Conservation (phyloP, 148 eudicot species). For the Vaccinium vitisidaea region DNA sequence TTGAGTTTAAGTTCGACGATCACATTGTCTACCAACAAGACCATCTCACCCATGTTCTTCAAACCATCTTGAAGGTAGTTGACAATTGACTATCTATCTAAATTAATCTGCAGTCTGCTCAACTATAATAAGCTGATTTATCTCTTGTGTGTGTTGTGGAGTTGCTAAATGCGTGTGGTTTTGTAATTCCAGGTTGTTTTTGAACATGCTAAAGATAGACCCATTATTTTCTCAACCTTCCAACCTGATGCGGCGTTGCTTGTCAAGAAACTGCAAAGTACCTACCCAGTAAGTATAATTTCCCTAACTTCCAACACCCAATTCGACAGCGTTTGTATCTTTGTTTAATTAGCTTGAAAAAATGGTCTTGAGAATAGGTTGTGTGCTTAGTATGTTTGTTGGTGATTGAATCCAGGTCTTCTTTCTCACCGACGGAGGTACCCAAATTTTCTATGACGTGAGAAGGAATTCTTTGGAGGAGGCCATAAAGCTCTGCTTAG, state of each 20-base stretch:
- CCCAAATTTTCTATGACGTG: constrained; percentile 53
- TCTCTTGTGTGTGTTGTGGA: not conserved
- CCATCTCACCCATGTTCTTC: constrained; percentile 45
- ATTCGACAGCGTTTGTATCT: not conserved
- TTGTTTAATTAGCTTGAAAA: not conserved
- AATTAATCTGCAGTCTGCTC: not conserved
- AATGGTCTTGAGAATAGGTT: too few species aligned
- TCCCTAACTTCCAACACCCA: not conserved
- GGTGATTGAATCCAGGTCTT: constrained; percentile 37
- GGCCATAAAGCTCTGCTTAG: constrained; percentile 63
- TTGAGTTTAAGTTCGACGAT: constrained; percentile 85
- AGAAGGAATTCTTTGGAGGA: constrained; percentile 82
- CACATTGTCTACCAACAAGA: constrained; percentile 57
- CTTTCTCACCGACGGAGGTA: constrained; percentile 86
- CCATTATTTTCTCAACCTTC: constrained; percentile 68
- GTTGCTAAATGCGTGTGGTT: not conserved
- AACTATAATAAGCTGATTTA: not conserved
- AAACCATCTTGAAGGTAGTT: constrained; percentile 45
- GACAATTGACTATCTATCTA: not conserved
- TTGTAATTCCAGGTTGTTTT: constrained; percentile 47
- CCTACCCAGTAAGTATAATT: constrained; percentile 57
- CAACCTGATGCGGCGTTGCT: constrained; percentile 82
- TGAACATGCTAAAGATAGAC: constrained; percentile 64
- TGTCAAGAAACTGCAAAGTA: constrained; percentile 59
- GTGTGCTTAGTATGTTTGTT: not conserved